These are phyloP conservation scores for Akanthomyces muscarius DNA, from an alignment of 2,329 filamentous ascomycete genomes.

Conservation along the genomic window DNA sequence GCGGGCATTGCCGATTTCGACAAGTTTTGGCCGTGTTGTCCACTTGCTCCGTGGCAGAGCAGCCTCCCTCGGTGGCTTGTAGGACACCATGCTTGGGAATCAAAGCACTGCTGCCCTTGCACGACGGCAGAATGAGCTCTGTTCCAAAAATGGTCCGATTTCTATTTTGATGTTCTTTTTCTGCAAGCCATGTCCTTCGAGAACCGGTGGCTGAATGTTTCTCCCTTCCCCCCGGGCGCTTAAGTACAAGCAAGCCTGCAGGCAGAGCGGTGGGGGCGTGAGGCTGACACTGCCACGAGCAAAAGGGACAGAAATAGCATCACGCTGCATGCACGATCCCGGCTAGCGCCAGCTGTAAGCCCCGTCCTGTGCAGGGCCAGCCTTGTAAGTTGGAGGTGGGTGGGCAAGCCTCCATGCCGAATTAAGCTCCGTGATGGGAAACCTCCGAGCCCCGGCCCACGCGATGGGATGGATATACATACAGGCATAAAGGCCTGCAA, in stretches of 20 bases:
- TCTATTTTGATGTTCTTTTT: background rate
- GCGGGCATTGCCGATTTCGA: no score
- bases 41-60: no score
- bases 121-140: background rate
- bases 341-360: constrained; percentile 6
- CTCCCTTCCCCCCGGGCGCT: background rate
- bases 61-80: no score
- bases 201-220: no score
- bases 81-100: no score
- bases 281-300: constrained; percentile 13
- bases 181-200: background rate
- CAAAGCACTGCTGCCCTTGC: background rate
- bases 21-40: no score
- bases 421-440: background rate
- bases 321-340: constrained; percentile 4
- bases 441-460: background rate
- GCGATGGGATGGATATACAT: background rate
- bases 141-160: background rate
- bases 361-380: background rate
- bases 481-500: no score
- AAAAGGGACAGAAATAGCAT: constrained; percentile 12
- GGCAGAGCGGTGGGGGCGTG: background rate
- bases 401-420: background rate
- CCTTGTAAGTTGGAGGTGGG: background rate
- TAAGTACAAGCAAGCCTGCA: constrained; percentile 2